Percentiles rank a stretch among this genome's conserved stretches.
phyloP scores from a whole-genome alignment of 306 rosid genomes.

The Corylus heterophylla region DNA sequence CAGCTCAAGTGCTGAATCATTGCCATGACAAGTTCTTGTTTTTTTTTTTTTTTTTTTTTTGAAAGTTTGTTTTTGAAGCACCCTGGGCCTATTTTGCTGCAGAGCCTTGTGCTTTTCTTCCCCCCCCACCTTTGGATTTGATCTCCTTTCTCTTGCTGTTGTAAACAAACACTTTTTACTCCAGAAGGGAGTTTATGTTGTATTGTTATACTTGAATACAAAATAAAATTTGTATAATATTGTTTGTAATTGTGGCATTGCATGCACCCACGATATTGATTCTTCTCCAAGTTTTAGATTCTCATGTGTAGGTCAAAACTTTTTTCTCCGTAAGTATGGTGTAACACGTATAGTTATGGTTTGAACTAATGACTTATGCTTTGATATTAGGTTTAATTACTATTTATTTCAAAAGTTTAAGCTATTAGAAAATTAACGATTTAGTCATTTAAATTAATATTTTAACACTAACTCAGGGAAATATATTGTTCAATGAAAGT shows the following conservation, averaged over 20 bases:
- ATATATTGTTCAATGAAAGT: too few relatives aligned
- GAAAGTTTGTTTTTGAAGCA: slow-evolving; percentile 47
- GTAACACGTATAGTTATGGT: too few relatives aligned
- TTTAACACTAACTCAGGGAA: too few relatives aligned
- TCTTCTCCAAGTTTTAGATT: too few relatives aligned
- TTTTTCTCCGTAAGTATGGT: too few relatives aligned
- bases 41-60: slow-evolving; percentile 45
- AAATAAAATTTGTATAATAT: background rate
- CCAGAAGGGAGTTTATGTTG: slow-evolving; percentile 41
- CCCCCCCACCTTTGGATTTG: slow-evolving; percentile 41
- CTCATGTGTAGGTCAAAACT: too few relatives aligned
- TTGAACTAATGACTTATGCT: too few relatives aligned
- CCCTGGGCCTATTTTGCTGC: slow-evolving; percentile 43
- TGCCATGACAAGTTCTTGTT: slow-evolving; percentile 37
- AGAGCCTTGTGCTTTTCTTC: slow-evolving; percentile 39
- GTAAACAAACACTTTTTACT: slow-evolving; percentile 26
- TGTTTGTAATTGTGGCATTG: background rate
- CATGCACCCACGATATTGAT: background rate
- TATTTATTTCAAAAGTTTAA: too few relatives aligned
- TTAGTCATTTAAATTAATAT: too few relatives aligned
- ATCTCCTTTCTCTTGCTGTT: slow-evolving; percentile 6
- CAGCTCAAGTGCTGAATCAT: slow-evolving; percentile 45
- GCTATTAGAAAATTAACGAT: too few relatives aligned
- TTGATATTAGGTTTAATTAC: too few relatives aligned
- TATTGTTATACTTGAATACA: slow-evolving; percentile 20